Base-by-base conservation (phyloP, 2,329 filamentous ascomycete genomes). In the Alternaria burnsii region DNA sequence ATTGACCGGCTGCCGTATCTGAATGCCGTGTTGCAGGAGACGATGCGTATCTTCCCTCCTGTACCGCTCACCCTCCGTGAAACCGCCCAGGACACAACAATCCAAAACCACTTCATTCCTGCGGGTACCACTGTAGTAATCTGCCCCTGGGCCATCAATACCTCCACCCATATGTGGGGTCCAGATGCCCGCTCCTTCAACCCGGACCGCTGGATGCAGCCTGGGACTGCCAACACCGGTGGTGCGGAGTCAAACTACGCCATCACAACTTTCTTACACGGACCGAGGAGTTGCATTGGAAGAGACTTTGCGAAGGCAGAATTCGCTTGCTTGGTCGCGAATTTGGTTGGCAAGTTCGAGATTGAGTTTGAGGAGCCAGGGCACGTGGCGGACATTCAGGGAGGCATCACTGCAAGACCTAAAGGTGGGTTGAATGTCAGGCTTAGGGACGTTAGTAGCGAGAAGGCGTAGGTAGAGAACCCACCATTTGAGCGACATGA, bases 281-380 rank as follows among this genome's bases (percentile, higher is more conserved):
- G 94, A 0, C 93, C 93, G 2, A 83, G 93, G 54, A 91, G 89
- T 72, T 97, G 94, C 74, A 97, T 97, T 68, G 94, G 93, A 0
- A 86, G 89, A 77, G 83, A 84, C 2, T 97, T 97, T 79, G 91
- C 94, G 0, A 90, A 88, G 74, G 88, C 90, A 0, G 94, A 97
- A 82, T 91, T 97, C 78, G 92, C 92, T 9, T 94, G 91, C 73
- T 80, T 97, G 63, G 75, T 97, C 47, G 93, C 93, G 22, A 85
- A 87, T 9, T 88, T 91, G 84, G 85, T 94, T 4, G 93, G 93
- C 1, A 84, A 87, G 38, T 97, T 96, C 77, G 85, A 88, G 72
- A 85, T 88, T 61, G 85, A 89, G 74, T 79, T 88, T 74, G 89
- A 91, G 70, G 87, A 92, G 79, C 82, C 59, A 36, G 55, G 59